Evolutionary conservation across 1,284 basidiomycete genomes (phyloP).

Genomic region (Rhodotorula glutinis): DNA sequence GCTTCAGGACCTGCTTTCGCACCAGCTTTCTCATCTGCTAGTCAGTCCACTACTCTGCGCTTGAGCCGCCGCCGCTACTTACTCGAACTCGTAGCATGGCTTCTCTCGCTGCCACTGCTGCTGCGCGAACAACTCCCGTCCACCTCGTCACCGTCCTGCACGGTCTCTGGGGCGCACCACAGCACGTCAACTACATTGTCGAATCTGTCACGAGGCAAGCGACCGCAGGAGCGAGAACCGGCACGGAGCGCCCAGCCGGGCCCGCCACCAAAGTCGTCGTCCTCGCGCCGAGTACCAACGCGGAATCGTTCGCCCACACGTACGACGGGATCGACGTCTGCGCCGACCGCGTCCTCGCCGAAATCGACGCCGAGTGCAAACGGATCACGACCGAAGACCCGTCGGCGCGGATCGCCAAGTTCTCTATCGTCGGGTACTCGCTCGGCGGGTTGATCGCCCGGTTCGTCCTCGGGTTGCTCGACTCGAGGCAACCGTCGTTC

Average conservation of each 20-base stretch:
- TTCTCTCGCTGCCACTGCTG: neutral
- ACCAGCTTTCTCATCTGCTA: no score
- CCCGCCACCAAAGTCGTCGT: conserved; percentile 24
- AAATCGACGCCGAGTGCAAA: conserved; percentile 53
- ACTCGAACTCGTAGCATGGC: no score
- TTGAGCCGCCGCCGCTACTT: no score
- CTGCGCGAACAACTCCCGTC: neutral
- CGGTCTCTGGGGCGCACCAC: conserved; percentile 38
- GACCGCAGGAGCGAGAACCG: neutral
- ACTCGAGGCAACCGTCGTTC: conserved; percentile 59
- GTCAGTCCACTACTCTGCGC: neutral
- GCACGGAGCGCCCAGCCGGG: neutral
- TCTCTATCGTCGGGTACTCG: conserved; percentile 74
- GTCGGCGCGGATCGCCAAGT: conserved; percentile 58
- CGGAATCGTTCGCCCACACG: conserved; percentile 55
- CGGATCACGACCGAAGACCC: conserved; percentile 51
- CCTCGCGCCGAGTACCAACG: conserved; percentile 52
- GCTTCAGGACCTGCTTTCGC: no score
- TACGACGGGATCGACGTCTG: conserved; percentile 70
- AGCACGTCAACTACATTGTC: conserved; percentile 36
- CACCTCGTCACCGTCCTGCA: conserved; percentile 28
- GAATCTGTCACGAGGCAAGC: conserved; percentile 13
- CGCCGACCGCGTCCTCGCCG: conserved; percentile 64
- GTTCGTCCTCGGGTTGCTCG: conserved; percentile 69
- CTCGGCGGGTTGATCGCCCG: conserved; percentile 75